phyloP scores from a whole-genome alignment of 164 flowering plant genomes.

The Echeveria elegans region DNA sequence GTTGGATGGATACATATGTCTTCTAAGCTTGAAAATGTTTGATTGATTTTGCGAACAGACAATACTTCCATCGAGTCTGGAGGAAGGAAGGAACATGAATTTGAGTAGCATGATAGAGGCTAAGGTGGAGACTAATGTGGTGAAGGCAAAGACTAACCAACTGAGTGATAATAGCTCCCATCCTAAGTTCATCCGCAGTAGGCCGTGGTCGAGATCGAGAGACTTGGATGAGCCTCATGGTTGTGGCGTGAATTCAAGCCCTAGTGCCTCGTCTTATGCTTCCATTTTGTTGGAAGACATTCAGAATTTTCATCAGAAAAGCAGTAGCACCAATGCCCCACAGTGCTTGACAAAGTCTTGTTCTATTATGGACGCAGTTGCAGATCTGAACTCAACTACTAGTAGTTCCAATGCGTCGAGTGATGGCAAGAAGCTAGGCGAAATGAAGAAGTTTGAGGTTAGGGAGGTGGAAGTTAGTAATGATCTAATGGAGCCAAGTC shows the following conservation, averaged over 20 bases:
- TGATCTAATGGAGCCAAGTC: conserved; percentile 63
- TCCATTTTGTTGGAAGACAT: neutral
- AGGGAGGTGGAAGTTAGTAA: conserved; percentile 30
- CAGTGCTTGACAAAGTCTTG: conserved; percentile 61
- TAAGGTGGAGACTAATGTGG: conserved; percentile 15
- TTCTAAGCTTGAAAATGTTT: neutral
- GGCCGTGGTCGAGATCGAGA: neutral
- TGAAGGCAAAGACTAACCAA: conserved; percentile 12
- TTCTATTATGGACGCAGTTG: conserved; percentile 83
- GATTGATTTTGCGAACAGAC: neutral
- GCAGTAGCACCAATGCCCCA: neutral
- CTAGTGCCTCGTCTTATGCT: neutral
- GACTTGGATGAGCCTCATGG: too few relatives aligned
- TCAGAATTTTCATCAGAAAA: conserved; percentile 4
- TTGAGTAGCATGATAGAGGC: neutral
- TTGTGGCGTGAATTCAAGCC: neutral
- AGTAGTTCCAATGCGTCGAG: conserved; percentile 20
- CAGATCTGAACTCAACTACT: conserved; percentile 69
- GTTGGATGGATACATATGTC: too few relatives aligned
- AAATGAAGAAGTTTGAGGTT: conserved; percentile 14
- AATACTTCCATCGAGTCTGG: neutral
- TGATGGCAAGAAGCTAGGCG: conserved; percentile 16
- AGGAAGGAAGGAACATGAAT: neutral
- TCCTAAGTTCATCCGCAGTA: neutral
- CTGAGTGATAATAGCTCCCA: conserved; percentile 22